Base-by-base conservation (phyloP, 2,329 filamentous ascomycete genomes). In the Rasamsonia emersonii region DNA sequence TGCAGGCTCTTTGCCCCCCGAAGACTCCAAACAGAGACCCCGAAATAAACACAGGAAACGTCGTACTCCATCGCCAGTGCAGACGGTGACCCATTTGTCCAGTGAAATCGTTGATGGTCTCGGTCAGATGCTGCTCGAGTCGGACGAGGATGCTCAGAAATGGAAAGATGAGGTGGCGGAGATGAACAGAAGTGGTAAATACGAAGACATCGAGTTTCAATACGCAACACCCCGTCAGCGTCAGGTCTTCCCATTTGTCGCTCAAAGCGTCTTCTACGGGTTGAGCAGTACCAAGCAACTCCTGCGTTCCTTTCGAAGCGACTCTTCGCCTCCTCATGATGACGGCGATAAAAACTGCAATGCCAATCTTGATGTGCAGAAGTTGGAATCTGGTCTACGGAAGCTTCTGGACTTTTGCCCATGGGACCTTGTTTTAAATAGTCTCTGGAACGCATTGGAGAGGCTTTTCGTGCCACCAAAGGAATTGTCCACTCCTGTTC, bases 221-320 rank as follows among this genome's bases (percentile, higher is more conserved):
- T 56, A 51, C 43, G 56, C 59, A 26, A 58, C 57, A n/a, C 34
- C 38, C 23, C 45, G 46, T 4, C 59, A 63, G 35, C 54, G 55
- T 11, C 42, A 54, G 25, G 51, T 46, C 10, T 62, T 59, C 30
- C 47, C 57, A 4, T 67, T 65, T 37, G 38, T 65, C 30, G 50
- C 54, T 5, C 65, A 67, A 38, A 66, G 62, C 33, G 50, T 65
- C 1, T 61, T 57, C 36, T 68, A 59, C 38, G 53, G 61, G 9
- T 38, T 68, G 26, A 58, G 63, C 38, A 57, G 48, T 31, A 52
- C 59, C 14, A 51, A 43, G 18, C 56, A 62, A 27, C 51, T 68
- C 7, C 31, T 65, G 4, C 47, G 39, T 23, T 66, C 64, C 6
- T 65, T 67, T 44, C 46, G 51, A 32, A 41, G 37, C 17, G 42